A percentile compares a stretch with the other conserved stretches of the same genome.
Evolutionary conservation across 2,329 filamentous ascomycete species (phyloP).

Genomic region (Cladosporium sp.): DNA sequence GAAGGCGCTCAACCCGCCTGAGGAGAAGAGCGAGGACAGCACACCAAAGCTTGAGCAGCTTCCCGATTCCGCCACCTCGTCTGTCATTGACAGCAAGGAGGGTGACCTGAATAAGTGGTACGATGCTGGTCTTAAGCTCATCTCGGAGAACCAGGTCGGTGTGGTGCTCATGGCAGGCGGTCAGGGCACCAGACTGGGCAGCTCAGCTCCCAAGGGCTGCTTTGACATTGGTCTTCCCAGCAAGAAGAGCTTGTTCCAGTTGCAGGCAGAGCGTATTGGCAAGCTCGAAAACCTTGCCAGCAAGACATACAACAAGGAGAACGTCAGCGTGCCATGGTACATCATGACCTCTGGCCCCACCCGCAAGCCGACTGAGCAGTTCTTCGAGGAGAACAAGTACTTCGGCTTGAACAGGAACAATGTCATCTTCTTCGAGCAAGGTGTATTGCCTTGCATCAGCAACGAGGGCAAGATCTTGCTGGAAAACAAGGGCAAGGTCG

Average conservation of each 20-base stretch:
- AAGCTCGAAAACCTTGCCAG: slow-evolving; percentile 79
- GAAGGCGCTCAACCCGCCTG: slow-evolving; percentile 73
- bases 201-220: slow-evolving; percentile 94
- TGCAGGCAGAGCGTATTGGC: slow-evolving; percentile 89
- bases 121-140: slow-evolving; percentile 60
- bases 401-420: slow-evolving; percentile 86
- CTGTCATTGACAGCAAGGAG: slow-evolving; percentile 80
- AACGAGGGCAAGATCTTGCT: slow-evolving; percentile 97
- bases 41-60: slow-evolving; percentile 71
- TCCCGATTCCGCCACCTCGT: slow-evolving; percentile 79
- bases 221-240: slow-evolving; percentile 94
- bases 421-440: slow-evolving; percentile 92
- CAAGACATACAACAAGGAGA: slow-evolving; percentile 59
- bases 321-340: slow-evolving; percentile 85
- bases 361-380: slow-evolving; percentile 82
- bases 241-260: slow-evolving; percentile 91
- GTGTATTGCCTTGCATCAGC: slow-evolving; percentile 91
- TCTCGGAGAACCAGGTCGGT: slow-evolving; percentile 65
- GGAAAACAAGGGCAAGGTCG: slow-evolving; percentile 83
- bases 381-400: slow-evolving; percentile 84
- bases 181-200: slow-evolving; percentile 90
- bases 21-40: slow-evolving; percentile 51
- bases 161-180: slow-evolving; percentile 97
- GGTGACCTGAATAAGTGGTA: slow-evolving; percentile 83
- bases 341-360: slow-evolving; percentile 99